These are phyloP conservation scores for Ilyonectria sp. DNA, from an alignment of 2,329 filamentous ascomycete genomes.

Conservation along the genomic window DNA sequence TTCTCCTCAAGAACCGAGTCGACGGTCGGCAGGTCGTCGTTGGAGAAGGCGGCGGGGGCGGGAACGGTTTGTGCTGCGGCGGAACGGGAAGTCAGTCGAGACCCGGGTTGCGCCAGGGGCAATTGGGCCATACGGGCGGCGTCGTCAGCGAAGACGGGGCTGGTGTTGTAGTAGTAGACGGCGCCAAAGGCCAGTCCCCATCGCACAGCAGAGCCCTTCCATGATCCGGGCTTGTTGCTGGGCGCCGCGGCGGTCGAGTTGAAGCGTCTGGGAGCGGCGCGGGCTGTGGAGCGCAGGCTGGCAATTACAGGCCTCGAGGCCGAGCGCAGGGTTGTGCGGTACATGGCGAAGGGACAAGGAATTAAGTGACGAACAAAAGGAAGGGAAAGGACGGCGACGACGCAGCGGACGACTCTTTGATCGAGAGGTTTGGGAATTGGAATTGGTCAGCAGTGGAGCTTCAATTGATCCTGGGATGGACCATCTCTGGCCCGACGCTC, in stretches of 20 bases:
- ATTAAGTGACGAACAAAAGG: conserved; percentile 16
- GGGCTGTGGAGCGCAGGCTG: conserved; percentile 58
- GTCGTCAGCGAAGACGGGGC: conserved; percentile 88
- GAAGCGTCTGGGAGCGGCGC: conserved; percentile 63
- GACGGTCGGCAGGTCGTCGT: conserved; percentile 74
- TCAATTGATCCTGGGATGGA: conserved; percentile 28
- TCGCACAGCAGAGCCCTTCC: conserved; percentile 82
- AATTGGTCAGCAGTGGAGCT: conserved; percentile 39
- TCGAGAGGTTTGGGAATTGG: conserved; percentile 13
- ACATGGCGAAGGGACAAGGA: conserved; percentile 57
- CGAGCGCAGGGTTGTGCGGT: conserved; percentile 66
- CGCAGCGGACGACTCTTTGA: background rate
- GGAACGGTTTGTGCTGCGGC: conserved; percentile 50
- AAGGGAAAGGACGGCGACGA: conserved; percentile 8
- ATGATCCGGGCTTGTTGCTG: conserved; percentile 79
- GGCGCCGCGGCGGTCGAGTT: conserved; percentile 68
- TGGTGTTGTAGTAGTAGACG: conserved; percentile 96
- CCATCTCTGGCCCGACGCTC: conserved; percentile 30
- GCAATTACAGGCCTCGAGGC: conserved; percentile 62
- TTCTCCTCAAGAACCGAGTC: conserved; percentile 78
- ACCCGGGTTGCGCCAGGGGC: background rate
- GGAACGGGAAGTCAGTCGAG: conserved; percentile 24
- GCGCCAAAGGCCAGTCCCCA: conserved; percentile 83
- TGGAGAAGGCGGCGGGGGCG: conserved; percentile 67
- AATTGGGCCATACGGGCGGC: conserved; percentile 72